Conservation (phyloP, 176 grass and related monocot species). For the Themeda triandra region DNA sequence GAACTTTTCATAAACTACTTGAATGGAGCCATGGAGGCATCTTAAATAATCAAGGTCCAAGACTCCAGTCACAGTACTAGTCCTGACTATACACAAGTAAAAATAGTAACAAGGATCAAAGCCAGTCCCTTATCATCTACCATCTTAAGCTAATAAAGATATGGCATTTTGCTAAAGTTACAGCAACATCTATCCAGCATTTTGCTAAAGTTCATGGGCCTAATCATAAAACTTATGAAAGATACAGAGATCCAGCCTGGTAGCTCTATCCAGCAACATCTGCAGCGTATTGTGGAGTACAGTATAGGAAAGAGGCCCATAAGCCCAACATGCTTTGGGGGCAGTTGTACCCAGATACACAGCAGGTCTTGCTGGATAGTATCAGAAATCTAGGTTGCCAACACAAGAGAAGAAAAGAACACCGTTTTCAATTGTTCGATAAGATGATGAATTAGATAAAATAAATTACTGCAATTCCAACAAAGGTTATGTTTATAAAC, state of each 20-base stretch:
- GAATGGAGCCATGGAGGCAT: background rate
- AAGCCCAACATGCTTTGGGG: constrained; percentile 3
- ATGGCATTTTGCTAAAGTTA: background rate
- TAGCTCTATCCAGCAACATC: constrained; percentile 16
- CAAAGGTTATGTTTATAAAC: too few species aligned
- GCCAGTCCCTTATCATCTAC: background rate
- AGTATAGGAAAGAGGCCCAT: background rate
- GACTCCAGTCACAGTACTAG: constrained; percentile 9
- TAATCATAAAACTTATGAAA: constrained; percentile 26
- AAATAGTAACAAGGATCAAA: constrained; percentile 9
- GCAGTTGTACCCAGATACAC: background rate
- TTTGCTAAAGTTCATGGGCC: constrained; percentile 22
- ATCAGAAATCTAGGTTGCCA: background rate
- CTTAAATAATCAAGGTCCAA: constrained; percentile 34
- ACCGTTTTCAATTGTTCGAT: constrained; percentile 1
- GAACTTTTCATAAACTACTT: background rate
- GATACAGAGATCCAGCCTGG: background rate
- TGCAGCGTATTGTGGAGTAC: background rate
- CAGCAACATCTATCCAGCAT: too few species aligned
- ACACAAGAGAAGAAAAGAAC: background rate
- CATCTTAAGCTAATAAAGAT: constrained; percentile 23
- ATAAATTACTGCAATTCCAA: background rate
- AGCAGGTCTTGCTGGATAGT: background rate
- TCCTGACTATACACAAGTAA: background rate
- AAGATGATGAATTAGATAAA: background rate